Evolutionary conservation across 345 rosid genomes (phyloP).

Genomic region (Dovyalis caffra): DNA sequence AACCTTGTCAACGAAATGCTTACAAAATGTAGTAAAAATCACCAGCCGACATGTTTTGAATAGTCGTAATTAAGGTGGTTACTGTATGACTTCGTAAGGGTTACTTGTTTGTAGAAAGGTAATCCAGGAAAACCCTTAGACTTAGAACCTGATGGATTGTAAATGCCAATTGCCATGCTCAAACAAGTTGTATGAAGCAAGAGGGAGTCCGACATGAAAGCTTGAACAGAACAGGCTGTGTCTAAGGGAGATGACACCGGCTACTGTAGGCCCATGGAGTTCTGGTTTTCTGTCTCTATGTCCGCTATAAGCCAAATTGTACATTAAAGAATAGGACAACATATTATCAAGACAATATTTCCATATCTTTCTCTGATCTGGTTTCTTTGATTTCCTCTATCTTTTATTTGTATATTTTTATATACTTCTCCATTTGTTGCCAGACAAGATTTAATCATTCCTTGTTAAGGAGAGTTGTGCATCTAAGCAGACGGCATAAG

Average conservation of each 20-base stretch:
- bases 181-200: not conserved
- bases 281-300: constrained; percentile 28
- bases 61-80: no score
- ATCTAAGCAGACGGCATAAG: not conserved
- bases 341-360: not conserved
- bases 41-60: no score
- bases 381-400: not conserved
- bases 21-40: no score
- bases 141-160: not conserved
- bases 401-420: not conserved
- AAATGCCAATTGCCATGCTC: not conserved
- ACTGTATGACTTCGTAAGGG: no score
- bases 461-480: not conserved
- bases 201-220: not conserved
- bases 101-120: not conserved
- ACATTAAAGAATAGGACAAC: not conserved
- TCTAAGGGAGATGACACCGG: constrained; percentile 21
- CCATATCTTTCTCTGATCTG: no score
- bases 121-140: not conserved
- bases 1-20: no score
- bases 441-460: not conserved
- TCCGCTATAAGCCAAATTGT: constrained; percentile 5
- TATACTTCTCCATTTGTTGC: not conserved
- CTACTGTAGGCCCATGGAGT: constrained; percentile 16
- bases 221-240: constrained; percentile 20